Percentiles rank a stretch among this genome's conserved stretches.
Conservation (phyloP, 768 basidiomycete species). For the Lyophyllum shimeji region DNA sequence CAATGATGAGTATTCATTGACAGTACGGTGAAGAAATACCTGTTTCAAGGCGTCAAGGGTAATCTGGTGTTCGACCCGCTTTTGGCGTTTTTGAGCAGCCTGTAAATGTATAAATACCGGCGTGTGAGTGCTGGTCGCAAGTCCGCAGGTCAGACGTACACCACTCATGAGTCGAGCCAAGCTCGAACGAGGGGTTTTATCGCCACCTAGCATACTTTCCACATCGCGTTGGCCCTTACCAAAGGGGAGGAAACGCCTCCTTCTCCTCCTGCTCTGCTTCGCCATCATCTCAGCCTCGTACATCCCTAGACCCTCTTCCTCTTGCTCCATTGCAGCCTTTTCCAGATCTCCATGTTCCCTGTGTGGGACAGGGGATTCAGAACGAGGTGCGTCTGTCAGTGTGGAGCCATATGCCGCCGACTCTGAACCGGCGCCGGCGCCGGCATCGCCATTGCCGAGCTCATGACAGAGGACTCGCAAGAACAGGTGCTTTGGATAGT, state of each 20-base stretch:
- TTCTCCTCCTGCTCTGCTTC: constrained; percentile 10
- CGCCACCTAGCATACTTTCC: constrained; percentile 13
- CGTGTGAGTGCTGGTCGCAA: neutral
- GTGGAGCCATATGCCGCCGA: constrained; percentile 24
- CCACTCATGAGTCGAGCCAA: constrained; percentile 13
- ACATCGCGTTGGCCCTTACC: constrained; percentile 11
- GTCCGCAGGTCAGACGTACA: neutral
- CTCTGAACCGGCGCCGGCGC: constrained; percentile 1
- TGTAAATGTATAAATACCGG: constrained; percentile 5
- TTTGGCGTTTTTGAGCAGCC: constrained; percentile 13
- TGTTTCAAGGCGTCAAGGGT: constrained; percentile 20
- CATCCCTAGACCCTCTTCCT: constrained; percentile 11
- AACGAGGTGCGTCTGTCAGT: constrained; percentile 30
- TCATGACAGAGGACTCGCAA: constrained; percentile 67
- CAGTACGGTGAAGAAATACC: constrained; percentile 2
- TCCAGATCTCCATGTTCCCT: constrained; percentile 15
- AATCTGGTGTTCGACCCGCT: constrained; percentile 11
- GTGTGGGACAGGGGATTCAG: constrained; percentile 37
- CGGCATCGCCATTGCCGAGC: constrained; percentile 35
- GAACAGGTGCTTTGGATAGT: constrained; percentile 71
- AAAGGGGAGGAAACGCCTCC: constrained; percentile 9
- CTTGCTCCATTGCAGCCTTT: constrained; percentile 2
- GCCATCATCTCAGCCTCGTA: constrained; percentile 6
- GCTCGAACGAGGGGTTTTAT: constrained; percentile 8
- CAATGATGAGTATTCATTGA: neutral